Evolutionary conservation across 257 asterid genomes (phyloP).

Genomic region (Fraxinus cuspidata): DNA sequence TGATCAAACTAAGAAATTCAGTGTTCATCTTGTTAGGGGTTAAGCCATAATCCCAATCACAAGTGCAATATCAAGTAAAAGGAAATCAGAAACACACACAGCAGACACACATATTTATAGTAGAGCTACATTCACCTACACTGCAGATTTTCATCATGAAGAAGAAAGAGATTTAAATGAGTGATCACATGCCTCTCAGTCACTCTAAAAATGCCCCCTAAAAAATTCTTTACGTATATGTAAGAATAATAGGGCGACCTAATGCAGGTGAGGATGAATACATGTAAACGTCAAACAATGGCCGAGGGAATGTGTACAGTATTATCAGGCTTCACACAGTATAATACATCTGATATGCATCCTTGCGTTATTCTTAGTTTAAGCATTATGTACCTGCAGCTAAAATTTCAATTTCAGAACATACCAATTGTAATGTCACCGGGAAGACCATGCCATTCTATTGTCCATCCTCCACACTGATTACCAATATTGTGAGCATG

Average conservation of each 20-base stretch:
- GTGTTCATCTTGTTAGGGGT: not conserved
- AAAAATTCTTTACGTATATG: not conserved
- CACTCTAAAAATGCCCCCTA: not conserved
- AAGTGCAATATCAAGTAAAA: no score
- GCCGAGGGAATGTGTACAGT: not conserved
- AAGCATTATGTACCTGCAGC: not conserved
- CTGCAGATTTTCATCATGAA: not conserved
- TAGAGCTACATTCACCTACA: not conserved
- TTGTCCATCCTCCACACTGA: conserved; percentile 59
- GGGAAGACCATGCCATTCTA: conserved; percentile 38
- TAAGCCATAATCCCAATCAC: not conserved
- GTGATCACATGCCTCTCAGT: not conserved
- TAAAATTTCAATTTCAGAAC: not conserved
- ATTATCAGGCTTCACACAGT: not conserved
- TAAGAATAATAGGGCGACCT: not conserved
- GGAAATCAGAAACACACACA: no score
- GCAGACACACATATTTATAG: no score
- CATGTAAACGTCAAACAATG: not conserved
- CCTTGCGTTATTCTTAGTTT: not conserved
- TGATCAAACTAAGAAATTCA: not conserved
- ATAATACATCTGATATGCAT: not conserved
- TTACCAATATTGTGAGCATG: conserved; percentile 44
- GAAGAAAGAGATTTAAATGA: not conserved
- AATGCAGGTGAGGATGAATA: not conserved
- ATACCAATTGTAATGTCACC: conserved; percentile 38